phyloP scores from a whole-genome alignment of 2,329 filamentous ascomycete species.

The Hymenoscyphus infarciens region DNA sequence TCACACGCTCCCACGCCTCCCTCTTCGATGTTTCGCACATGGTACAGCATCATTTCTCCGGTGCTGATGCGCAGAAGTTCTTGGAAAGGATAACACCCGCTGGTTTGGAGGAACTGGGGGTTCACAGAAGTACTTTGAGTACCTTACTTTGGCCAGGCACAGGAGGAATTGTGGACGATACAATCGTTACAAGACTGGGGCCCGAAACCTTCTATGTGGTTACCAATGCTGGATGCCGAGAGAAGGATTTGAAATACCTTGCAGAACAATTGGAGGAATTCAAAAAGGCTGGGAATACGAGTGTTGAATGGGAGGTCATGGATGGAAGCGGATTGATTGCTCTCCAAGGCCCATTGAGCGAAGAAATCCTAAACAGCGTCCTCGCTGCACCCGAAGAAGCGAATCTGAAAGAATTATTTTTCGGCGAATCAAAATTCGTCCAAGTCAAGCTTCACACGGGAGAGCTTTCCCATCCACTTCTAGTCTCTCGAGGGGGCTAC shows the following conservation, averaged over 20 bases:
- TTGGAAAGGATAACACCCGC: conserved; percentile 82
- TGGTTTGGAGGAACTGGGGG: conserved; percentile 58
- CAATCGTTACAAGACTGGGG: conserved; percentile 78
- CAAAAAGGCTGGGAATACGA: conserved; percentile 49
- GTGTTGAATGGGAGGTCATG: conserved; percentile 67
- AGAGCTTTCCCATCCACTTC: conserved; percentile 47
- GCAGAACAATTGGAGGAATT: conserved; percentile 62
- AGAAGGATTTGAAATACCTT: conserved; percentile 82
- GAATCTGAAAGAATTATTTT: conserved; percentile 68
- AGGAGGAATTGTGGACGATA: conserved; percentile 93
- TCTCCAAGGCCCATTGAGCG: conserved; percentile 79
- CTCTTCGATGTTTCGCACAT: conserved; percentile 97
- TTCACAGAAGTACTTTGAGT: conserved; percentile 77
- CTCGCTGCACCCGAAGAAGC: conserved; percentile 47
- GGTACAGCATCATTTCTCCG: conserved; percentile 84
- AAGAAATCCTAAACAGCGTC: conserved; percentile 62
- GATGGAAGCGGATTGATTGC: conserved; percentile 77
- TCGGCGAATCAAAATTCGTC: conserved; percentile 70
- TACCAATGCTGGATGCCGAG: conserved; percentile 87
- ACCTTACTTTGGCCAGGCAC: conserved; percentile 73
- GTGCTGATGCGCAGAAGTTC: conserved; percentile 75
- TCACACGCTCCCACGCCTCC: conserved; percentile 83
- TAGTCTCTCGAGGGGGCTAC: conserved; percentile 88
- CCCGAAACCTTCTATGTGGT: conserved; percentile 83
- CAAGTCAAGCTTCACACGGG: conserved; percentile 59